A percentile compares a stretch with the other conserved stretches of the same genome.
phyloP scores from a whole-genome alignment of 371 early-diverging fungal species.

The Lichtheimia corymbifera region DNA sequence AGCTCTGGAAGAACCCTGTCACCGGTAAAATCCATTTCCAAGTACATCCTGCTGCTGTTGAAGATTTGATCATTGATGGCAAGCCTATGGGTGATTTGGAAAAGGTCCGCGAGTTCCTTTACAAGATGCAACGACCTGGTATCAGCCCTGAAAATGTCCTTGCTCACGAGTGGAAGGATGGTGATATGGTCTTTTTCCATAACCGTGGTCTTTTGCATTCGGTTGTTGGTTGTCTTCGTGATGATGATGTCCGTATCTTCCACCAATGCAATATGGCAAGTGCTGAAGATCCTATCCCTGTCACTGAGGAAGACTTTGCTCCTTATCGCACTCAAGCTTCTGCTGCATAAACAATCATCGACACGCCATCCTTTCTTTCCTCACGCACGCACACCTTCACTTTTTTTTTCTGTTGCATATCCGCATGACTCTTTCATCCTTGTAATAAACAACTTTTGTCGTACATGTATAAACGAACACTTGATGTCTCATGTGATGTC shows the following conservation, averaged over 20 bases:
- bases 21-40: constrained; percentile 51
- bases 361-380: neutral
- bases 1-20: constrained; percentile 56
- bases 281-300: constrained; percentile 42
- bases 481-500: no score
- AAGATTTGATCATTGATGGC: constrained; percentile 54
- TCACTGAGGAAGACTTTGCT: constrained; percentile 45
- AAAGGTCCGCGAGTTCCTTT: constrained; percentile 45
- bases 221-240: constrained; percentile 46
- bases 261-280: constrained; percentile 53
- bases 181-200: constrained; percentile 53
- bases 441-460: no score
- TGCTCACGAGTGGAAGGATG: constrained; percentile 53
- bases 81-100: constrained; percentile 46
- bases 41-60: constrained; percentile 47
- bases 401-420: no score
- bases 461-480: no score
- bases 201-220: constrained; percentile 51
- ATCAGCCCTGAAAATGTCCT: constrained; percentile 50
- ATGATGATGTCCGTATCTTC: constrained; percentile 43
- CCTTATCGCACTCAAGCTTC: constrained; percentile 22
- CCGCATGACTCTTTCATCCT: no score
- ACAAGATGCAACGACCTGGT: constrained; percentile 45
- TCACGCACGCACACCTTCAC: no score
- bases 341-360: constrained; percentile 3